Evolutionary conservation across 306 rosid genomes (phyloP).

Genomic region (Malus domestica): ASM211411v1 NC_041800.1:21879733-21880232

Average conservation of each 20-base stretch:
- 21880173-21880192: not conserved
- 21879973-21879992: not conserved
- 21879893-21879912: conserved; percentile 8
- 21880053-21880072: not conserved
- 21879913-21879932: not conserved
- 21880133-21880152: not conserved
- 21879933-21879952: not conserved
- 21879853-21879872: conserved; percentile 24
- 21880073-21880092: not conserved
- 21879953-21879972: not conserved
- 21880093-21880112: not conserved
- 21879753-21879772: too few relatives aligned
- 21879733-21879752: too few relatives aligned
- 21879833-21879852: conserved; percentile 6
- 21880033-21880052: not conserved
- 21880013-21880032: not conserved
- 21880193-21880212: not conserved
- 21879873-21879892: conserved; percentile 23
- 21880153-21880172: not conserved
- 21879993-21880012: not conserved
- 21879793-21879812: too few relatives aligned
- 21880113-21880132: not conserved
- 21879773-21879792: too few relatives aligned
- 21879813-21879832: too few relatives aligned
- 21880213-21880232: not conserved